These are phyloP conservation scores for Chaetomium cochliodes DNA, from an alignment of 495 filamentous ascomycete genomes.

Conservation along the genomic window DNA sequence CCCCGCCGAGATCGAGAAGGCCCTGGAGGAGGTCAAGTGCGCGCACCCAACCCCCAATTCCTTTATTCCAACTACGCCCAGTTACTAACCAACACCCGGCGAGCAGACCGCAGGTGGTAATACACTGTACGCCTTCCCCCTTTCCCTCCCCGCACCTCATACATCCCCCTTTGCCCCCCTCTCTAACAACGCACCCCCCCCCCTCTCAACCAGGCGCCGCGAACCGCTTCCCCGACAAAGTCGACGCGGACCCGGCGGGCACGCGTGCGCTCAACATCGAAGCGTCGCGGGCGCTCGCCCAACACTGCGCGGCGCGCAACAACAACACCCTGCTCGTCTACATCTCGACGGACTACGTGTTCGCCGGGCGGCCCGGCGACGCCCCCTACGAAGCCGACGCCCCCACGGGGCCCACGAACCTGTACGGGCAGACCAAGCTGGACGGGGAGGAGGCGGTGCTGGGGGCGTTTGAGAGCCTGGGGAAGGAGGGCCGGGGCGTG, in stretches of 20 bases:
- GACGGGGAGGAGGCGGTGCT: slow-evolving; percentile 78
- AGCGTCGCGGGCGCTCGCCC: slow-evolving; percentile 65
- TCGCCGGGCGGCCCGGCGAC: slow-evolving; percentile 75
- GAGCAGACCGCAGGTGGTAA: slow-evolving; percentile 72
- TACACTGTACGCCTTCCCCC: slow-evolving; percentile 65
- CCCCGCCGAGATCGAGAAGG: slow-evolving; percentile 56
- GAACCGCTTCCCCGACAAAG: slow-evolving; percentile 86
- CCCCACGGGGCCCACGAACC: slow-evolving; percentile 67
- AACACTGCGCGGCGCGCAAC: slow-evolving; percentile 58
- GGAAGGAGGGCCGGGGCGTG: slow-evolving; percentile 32
- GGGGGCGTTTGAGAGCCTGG: slow-evolving; percentile 45
- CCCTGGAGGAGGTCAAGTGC: slow-evolving; percentile 64
- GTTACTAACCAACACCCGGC: slow-evolving; percentile 3
- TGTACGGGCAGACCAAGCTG: slow-evolving; percentile 86
- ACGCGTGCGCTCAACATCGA: slow-evolving; percentile 74
- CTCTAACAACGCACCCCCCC: not conserved
- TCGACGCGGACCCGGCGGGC: slow-evolving; percentile 72
- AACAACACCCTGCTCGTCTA: slow-evolving; percentile 75
- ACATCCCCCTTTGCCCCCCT: not conserved
- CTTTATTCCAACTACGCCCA: too few relatives aligned
- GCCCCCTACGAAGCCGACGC: slow-evolving; percentile 76
- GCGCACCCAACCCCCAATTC: not conserved
- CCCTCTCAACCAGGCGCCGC: slow-evolving; percentile 57
- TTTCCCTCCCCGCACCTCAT: not conserved
- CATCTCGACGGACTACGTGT: slow-evolving; percentile 96